Evolutionary conservation across 2,329 filamentous ascomycete genomes (phyloP).

Genomic region (Colletotrichum melonis): DNA sequence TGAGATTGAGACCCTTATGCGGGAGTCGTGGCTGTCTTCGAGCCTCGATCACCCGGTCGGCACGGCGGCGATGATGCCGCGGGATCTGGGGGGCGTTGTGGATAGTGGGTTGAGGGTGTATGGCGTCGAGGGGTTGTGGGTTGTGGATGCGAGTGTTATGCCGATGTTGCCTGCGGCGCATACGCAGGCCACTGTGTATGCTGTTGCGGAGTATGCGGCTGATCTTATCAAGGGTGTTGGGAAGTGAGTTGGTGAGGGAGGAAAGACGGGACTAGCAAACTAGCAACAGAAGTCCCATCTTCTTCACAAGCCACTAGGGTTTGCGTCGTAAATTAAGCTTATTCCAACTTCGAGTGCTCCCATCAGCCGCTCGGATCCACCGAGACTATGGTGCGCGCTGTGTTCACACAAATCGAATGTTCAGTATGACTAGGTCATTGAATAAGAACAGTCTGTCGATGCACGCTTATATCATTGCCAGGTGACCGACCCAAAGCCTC

Average conservation of each 20-base stretch:
- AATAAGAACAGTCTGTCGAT: too few species aligned
- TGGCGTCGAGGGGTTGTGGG: slow-evolving; percentile 46
- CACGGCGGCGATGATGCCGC: slow-evolving; percentile 47
- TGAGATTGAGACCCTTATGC: slow-evolving; percentile 37
- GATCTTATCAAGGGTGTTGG: slow-evolving; percentile 41
- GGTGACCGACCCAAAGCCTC: background rate
- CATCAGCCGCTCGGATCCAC: background rate
- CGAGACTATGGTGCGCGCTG: background rate
- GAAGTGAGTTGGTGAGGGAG: background rate
- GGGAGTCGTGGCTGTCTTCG: slow-evolving; percentile 33
- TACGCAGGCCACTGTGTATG: slow-evolving; percentile 44
- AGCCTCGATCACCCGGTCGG: slow-evolving; percentile 42
- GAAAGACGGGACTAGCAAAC: background rate
- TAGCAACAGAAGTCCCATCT: background rate
- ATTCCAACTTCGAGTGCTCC: background rate
- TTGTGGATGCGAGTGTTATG: slow-evolving; percentile 50
- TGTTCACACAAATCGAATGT: background rate
- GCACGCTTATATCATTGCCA: background rate
- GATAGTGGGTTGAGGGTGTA: slow-evolving; percentile 46
- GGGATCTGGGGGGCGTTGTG: slow-evolving; percentile 48
- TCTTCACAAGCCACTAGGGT: too few species aligned
- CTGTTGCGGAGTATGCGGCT: slow-evolving; percentile 45
- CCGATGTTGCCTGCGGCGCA: slow-evolving; percentile 47
- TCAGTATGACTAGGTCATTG: too few species aligned
- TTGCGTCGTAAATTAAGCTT: background rate